Base-by-base conservation (phyloP, 768 basidiomycete genomes). In the Boletellus sp. region DNA sequence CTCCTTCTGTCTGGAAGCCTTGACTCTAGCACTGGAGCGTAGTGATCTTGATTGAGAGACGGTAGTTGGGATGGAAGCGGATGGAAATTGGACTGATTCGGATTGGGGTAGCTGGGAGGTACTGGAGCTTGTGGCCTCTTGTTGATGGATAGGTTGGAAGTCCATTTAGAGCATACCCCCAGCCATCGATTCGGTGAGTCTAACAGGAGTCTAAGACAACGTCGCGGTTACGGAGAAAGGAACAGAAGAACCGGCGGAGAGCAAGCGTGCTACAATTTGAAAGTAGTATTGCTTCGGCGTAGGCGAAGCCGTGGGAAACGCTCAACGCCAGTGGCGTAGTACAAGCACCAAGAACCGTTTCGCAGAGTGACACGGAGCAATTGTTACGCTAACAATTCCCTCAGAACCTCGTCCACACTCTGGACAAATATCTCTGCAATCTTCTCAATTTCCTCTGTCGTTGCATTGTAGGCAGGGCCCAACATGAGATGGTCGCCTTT, bases 81-180 rank as follows among this genome's bases (percentile, higher is more conserved):
- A 62, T 74, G 69, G 64, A 71, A 68, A 37, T 49, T 56, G 60
- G 45, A 34, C 43, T 46, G 53, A 57, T 64, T 68, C 66, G 68
- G 66, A 70, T 70, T 70, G 68, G 68, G 75, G 66, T 62, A 71
- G 73, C 65, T 72, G 68, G 62, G 54, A 58, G 55, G 53, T 65
- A 72, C 77, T 83, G 70, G 80, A 78, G 79, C 71, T 74, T 70
- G 78, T 79, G 79, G 83, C 82, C 80, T 83, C 80, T 77, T 78
- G 78, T 64, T 78, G 75, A 76, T 87, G 72, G 65, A 71, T 72
- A 74, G 78, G 80, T 87, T 80, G 79, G 81, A 85, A 81, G 85
- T 90, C 88, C 88, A 90, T 90, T 90, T 89, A 90, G 85, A 81
- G 76, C 75, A 79, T 83, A 78, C 83, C 71, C 81, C 80, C 83